phyloP scores from a whole-genome alignment of 208 protist species.

The Leptomonas seymouri region DNA sequence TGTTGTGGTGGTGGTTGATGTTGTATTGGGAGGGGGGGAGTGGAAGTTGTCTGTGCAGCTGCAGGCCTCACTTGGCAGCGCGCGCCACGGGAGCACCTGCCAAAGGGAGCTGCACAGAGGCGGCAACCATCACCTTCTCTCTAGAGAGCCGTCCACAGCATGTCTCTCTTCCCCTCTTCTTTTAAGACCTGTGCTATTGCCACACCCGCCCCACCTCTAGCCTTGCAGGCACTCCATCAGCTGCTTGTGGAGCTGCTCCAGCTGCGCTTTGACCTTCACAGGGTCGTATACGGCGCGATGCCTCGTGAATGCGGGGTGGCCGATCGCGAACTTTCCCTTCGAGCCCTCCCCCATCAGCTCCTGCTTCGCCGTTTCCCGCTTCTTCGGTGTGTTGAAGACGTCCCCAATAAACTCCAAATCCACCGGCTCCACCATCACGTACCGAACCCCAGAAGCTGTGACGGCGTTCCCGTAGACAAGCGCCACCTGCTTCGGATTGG shows the following conservation, averaged over 20 bases:
- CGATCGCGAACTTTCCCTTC: slow-evolving; percentile 11
- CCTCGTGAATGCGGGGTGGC: slow-evolving; percentile 26
- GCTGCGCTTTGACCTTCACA: slow-evolving; percentile 8
- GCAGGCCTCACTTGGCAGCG: too few species aligned
- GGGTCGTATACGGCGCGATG: slow-evolving; percentile 32
- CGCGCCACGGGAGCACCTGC: too few species aligned
- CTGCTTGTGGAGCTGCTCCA: slow-evolving; percentile 25
- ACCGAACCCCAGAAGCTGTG: slow-evolving; percentile 20
- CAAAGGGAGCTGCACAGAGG: too few species aligned
- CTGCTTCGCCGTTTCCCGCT: slow-evolving; percentile 21
- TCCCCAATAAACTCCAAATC: slow-evolving; percentile 28
- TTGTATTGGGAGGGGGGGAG: too few species aligned
- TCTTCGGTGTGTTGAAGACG: slow-evolving; percentile 8
- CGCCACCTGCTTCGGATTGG: slow-evolving; percentile 17
- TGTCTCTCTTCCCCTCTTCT: too few species aligned
- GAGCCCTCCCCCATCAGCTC: slow-evolving; percentile 29
- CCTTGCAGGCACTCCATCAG: slow-evolving; percentile 22
- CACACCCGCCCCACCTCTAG: background rate
- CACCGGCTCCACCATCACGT: slow-evolving; percentile 28
- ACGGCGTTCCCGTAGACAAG: slow-evolving; percentile 29
- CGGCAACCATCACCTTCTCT: too few species aligned
- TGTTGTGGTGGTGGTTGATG: too few species aligned
- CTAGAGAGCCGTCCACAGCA: too few species aligned
- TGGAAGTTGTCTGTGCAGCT: too few species aligned
- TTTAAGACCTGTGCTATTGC: too few species aligned